Evolutionary conservation across 2,329 filamentous ascomycete genomes (phyloP).

Genomic region (Clonostachys rosea): DNA sequence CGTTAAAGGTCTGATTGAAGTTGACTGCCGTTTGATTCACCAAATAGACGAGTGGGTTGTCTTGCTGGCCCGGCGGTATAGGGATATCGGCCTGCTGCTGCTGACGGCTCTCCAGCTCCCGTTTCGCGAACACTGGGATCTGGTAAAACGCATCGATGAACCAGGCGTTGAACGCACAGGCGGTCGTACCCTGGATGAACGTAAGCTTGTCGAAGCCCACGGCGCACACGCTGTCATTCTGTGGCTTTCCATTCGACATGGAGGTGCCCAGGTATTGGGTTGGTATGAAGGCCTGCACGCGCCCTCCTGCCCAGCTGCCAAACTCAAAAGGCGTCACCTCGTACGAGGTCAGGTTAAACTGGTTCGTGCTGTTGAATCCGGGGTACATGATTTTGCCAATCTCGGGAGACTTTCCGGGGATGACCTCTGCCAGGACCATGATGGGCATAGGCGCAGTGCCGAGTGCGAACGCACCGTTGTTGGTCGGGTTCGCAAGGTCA

Average conservation of each 20-base stretch:
- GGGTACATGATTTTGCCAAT: conserved; percentile 19
- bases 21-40: conserved; percentile 11
- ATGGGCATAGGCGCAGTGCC: conserved; percentile 20
- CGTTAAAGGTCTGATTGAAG: conserved; percentile 19
- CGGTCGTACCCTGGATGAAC: conserved; percentile 20
- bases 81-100: conserved; percentile 5
- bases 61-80: conserved; percentile 8
- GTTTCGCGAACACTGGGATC: conserved; percentile 14
- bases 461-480: conserved; percentile 6
- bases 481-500: conserved; percentile 7
- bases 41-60: conserved; percentile 12
- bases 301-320: conserved; percentile 19
- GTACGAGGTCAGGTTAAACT: conserved; percentile 21
- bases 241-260: conserved; percentile 13
- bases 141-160: conserved; percentile 17
- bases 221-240: conserved; percentile 18
- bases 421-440: conserved; percentile 14
- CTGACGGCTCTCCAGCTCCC: conserved; percentile 1
- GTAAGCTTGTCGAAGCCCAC: conserved; percentile 21
- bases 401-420: conserved; percentile 16
- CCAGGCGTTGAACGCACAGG: conserved; percentile 16
- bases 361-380: conserved; percentile 12
- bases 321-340: conserved; percentile 24
- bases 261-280: conserved; percentile 18
- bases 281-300: conserved; percentile 18